These are phyloP conservation scores for Talaromyces sp. DNA, from an alignment of 2,329 filamentous ascomycete species.

Conservation along the genomic window DNA sequence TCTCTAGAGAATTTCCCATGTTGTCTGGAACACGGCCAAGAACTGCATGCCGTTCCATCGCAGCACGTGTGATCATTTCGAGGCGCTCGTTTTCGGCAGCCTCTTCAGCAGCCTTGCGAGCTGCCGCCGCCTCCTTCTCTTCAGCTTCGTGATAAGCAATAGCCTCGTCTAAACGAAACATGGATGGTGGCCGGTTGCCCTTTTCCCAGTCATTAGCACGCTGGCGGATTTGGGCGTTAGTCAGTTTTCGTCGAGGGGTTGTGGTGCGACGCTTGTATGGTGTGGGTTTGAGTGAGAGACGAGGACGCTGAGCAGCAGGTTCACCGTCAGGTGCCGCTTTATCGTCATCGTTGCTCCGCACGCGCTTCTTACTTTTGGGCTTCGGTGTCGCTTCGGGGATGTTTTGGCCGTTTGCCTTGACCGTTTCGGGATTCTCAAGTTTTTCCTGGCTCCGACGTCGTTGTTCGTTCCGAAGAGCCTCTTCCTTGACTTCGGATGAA, in stretches of 20 bases:
- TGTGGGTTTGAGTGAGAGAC: background rate
- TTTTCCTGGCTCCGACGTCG: background rate
- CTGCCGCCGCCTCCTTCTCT: background rate
- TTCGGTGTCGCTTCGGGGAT: background rate
- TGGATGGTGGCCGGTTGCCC: background rate
- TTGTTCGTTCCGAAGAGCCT: background rate
- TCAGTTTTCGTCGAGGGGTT: background rate
- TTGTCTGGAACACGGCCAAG: slow-evolving; percentile 4
- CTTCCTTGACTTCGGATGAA: background rate
- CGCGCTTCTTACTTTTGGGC: slow-evolving; percentile 6
- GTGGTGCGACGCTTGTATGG: slow-evolving; percentile 2
- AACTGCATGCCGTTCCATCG: slow-evolving; percentile 7
- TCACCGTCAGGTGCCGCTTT: background rate
- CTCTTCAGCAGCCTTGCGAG: slow-evolving; percentile 2
- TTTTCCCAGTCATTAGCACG: background rate
- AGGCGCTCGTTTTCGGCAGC: slow-evolving; percentile 3
- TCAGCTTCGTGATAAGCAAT: slow-evolving; percentile 1
- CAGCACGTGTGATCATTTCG: slow-evolving; percentile 1
- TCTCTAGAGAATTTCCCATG: background rate
- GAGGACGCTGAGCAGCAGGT: slow-evolving; percentile 4
- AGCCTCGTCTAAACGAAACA: slow-evolving; percentile 6
- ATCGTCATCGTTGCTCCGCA: slow-evolving; percentile 1
- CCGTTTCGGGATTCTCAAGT: background rate
- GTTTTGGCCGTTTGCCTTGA: background rate
- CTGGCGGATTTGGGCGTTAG: slow-evolving; percentile 2